A percentile compares a stretch with the other conserved stretches of the same genome.
Conservation (phyloP, 148 eudicot species). For the Rhododendron henanense region DNA sequence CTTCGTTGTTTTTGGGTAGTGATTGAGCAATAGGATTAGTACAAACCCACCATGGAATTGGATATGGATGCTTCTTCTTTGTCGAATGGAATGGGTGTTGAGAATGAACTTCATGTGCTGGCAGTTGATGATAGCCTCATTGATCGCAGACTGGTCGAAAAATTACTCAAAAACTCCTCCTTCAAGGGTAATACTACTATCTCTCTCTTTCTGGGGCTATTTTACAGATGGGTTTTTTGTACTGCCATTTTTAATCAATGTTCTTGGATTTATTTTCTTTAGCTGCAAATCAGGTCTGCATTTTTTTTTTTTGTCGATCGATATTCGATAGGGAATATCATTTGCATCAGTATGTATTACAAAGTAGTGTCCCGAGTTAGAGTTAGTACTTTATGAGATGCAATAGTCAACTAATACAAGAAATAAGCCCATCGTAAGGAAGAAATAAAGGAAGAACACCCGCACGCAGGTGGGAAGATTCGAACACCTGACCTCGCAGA, state of each 20-base stretch:
- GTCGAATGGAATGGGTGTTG: not conserved
- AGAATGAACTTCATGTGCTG: constrained; percentile 35
- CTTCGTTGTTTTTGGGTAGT: not conserved
- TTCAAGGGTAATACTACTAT: constrained; percentile 37
- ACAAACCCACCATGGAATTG: not conserved
- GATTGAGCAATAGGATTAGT: not conserved
- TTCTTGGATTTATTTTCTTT: not conserved
- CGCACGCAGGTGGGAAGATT: no score
- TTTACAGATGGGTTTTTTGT: not conserved
- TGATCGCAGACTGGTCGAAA: constrained; percentile 54
- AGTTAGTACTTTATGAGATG: no score
- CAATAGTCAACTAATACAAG: no score
- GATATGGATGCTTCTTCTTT: not conserved
- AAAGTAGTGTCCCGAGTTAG: no score
- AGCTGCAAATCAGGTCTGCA: not conserved
- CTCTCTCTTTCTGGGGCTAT: not conserved
- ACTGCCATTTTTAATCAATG: not conserved
- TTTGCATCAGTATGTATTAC: no score
- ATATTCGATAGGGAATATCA: no score
- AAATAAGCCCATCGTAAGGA: no score
- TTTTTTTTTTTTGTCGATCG: no score
- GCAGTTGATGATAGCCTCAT: constrained; percentile 58
- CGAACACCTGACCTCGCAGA: no score
- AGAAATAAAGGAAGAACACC: no score
- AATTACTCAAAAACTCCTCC: constrained; percentile 43